Base-by-base conservation (phyloP, 208 protist genomes). In the Wallacemonas sp. region DNA sequence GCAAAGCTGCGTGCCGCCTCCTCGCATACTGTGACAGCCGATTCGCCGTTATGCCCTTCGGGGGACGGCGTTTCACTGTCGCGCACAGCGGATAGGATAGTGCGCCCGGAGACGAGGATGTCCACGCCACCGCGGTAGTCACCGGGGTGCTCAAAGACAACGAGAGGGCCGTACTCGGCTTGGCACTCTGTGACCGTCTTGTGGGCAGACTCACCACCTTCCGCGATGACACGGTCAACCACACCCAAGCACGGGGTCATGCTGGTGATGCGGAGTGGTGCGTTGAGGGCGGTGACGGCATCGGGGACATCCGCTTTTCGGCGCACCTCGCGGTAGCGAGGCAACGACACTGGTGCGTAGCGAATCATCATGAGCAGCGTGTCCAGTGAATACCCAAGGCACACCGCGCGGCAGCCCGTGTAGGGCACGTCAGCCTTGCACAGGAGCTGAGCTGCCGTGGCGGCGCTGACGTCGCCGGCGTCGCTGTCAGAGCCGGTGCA, bases 341-440 rank as follows among this genome's bases (percentile, higher is more conserved):
- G 83, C 21, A 94, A 38, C 12, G 80, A 75, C 24, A 94, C 52
- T 16, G 72, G 73, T 6, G 83, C 88, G 74, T 94, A 94, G 61
- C 65, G 78, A 23, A 81, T 73, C 78, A 92, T 88, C 88, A 94
- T 90, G 38, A 90, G 72, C 9, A 94, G 66, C 33, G 81, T 47
- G 44, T 92, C 85, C 3, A 85, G 71, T 9, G 88, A 58, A 33
- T 91, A 85, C 43, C 65, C 65, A 2, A 94, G 78, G 1, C 68
- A 56, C 14, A 49, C 58, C 2, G 78, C 65, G n/a, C 77, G 76
- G 71, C 85, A 92, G 0, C 88, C 85, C 3, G 69, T 81, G 62
- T 87, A 87, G 4, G 72, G 54, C 8, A 89, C 30, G 6, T 56
- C 62, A 12, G 38, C 39, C 3, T 78, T 72, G 1, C 87, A 76